Conservation (phyloP, 345 rosid genomes). For the Physaria fendleri region DNA sequence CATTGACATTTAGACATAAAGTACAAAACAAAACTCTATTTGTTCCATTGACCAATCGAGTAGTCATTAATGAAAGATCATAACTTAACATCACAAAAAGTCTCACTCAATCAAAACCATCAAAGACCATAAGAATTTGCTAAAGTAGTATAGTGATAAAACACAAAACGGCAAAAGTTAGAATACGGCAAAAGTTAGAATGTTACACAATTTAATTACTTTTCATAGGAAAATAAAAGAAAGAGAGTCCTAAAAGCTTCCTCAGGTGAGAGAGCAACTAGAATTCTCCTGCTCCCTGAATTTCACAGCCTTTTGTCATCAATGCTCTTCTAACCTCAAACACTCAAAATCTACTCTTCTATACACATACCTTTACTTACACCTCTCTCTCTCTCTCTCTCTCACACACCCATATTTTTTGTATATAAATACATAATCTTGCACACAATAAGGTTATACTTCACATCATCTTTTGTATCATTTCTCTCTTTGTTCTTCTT, state of each 20-base stretch:
- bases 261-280: constrained; percentile 33
- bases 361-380: background rate
- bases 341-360: constrained; percentile 30
- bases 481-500: constrained; percentile 22
- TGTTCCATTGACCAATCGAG: constrained; percentile 23
- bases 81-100: constrained; percentile 32
- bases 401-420: background rate
- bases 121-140: constrained; percentile 23
- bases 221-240: constrained; percentile 3
- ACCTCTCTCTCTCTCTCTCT: background rate
- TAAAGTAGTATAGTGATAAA: constrained; percentile 3
- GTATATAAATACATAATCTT: constrained; percentile 27
- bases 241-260: constrained; percentile 27
- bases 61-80: constrained; percentile 31
- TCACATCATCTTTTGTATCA: constrained; percentile 19
- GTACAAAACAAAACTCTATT: background rate
- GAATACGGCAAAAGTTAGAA: too few species aligned
- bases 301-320: constrained; percentile 35
- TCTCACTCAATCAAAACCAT: constrained; percentile 25
- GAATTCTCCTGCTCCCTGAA: constrained; percentile 27
- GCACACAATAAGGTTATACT: constrained; percentile 23
- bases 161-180: constrained; percentile 26
- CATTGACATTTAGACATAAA: background rate
- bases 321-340: constrained; percentile 34
- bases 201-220: background rate